These are phyloP conservation scores for Toxicodendron radicans DNA, from an alignment of 345 rosid genomes.

Conservation along the genomic window DNA sequence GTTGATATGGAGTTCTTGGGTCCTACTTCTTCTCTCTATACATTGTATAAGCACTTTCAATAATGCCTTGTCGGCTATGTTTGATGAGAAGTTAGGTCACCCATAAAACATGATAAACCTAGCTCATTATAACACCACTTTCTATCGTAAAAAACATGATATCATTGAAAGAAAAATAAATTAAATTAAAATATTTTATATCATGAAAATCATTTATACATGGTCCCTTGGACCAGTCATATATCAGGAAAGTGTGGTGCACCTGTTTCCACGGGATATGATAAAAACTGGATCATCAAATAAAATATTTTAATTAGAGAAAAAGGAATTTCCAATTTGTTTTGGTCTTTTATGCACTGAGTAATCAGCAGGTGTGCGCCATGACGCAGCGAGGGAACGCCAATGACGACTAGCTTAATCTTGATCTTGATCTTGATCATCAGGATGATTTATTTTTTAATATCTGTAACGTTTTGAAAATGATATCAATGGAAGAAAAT, in stretches of 20 bases:
- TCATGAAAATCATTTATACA: slow-evolving; percentile 1
- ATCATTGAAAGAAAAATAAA: no score
- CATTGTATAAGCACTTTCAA: slow-evolving; percentile 52
- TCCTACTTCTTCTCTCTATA: slow-evolving; percentile 29
- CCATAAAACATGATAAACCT: slow-evolving; percentile 43
- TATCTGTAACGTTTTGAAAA: not conserved
- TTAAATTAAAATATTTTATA: no score
- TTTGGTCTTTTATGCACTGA: not conserved
- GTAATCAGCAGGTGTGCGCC: not conserved
- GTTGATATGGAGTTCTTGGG: slow-evolving; percentile 54
- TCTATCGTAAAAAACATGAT: not conserved
- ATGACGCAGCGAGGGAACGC: not conserved
- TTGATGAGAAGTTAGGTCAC: slow-evolving; percentile 56
- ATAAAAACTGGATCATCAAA: not conserved
- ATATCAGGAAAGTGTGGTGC: slow-evolving; percentile 19
- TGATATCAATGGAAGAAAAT: slow-evolving; percentile 1
- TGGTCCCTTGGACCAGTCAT: slow-evolving; percentile 20
- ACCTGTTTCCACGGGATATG: slow-evolving; percentile 11
- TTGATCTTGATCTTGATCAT: not conserved
- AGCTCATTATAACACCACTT: not conserved
- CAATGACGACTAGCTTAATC: not conserved
- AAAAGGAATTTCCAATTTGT: no score
- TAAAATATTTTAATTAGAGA: not conserved
- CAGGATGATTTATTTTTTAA: not conserved
- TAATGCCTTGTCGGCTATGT: slow-evolving; percentile 74